Conservation (phyloP, 2,329 filamentous ascomycete species). For the Lasiodiplodia hormozganensis region DNA sequence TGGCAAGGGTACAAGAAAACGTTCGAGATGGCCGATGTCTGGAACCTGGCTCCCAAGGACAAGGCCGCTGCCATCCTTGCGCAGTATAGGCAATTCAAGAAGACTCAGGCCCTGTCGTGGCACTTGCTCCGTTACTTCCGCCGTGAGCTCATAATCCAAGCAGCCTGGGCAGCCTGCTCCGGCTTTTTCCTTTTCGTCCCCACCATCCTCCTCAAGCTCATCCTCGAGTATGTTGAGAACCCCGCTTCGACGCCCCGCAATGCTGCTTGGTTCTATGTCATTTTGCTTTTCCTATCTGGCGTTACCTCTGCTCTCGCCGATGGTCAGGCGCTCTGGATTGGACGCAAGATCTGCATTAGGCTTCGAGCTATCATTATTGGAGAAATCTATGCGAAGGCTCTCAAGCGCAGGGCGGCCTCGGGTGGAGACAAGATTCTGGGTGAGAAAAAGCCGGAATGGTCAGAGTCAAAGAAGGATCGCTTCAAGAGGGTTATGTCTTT, state of each 20-base stretch:
- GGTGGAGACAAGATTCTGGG: conserved; percentile 75
- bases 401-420: conserved; percentile 87
- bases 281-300: conserved; percentile 84
- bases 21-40: conserved; percentile 83
- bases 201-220: conserved; percentile 87
- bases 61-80: conserved; percentile 82
- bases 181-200: conserved; percentile 89
- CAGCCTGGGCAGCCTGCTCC: conserved; percentile 77
- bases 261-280: conserved; percentile 95
- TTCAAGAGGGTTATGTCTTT: conserved; percentile 61
- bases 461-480: conserved; percentile 48
- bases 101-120: conserved; percentile 77
- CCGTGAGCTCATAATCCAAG: conserved; percentile 75
- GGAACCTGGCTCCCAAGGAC: conserved; percentile 88
- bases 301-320: conserved; percentile 81
- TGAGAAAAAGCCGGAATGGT: conserved; percentile 55
- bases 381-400: conserved; percentile 94
- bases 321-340: conserved; percentile 89
- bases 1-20: conserved; percentile 87
- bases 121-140: conserved; percentile 89
- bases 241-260: conserved; percentile 78
- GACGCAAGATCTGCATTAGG: conserved; percentile 91
- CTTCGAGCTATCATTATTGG: conserved; percentile 94
- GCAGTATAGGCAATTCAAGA: conserved; percentile 85
- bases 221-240: conserved; percentile 91